Conservation (phyloP, 1,284 basidiomycete genomes). For the Pseudozyma thailandica region DNA sequence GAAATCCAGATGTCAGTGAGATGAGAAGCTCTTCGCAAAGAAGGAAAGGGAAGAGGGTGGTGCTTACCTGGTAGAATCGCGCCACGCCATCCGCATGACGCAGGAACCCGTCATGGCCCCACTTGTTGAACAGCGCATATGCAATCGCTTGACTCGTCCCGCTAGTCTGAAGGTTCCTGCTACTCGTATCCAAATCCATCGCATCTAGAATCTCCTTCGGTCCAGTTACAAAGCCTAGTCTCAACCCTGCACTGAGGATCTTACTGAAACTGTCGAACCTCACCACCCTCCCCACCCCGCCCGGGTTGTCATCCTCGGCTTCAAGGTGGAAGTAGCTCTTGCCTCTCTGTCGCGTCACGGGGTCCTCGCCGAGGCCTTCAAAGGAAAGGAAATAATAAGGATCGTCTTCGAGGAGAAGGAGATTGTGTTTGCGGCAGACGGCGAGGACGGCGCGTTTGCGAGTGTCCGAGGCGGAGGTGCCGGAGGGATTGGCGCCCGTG, state of each 20-base stretch:
- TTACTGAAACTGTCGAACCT: slow-evolving; percentile 75
- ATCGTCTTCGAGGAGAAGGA: slow-evolving; percentile 60
- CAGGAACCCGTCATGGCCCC: slow-evolving; percentile 78
- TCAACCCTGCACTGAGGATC: slow-evolving; percentile 68
- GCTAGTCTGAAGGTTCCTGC: slow-evolving; percentile 80
- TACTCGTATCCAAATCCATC: slow-evolving; percentile 78
- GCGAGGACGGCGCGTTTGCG: slow-evolving; percentile 81
- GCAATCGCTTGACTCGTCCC: slow-evolving; percentile 82
- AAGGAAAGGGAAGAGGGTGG: background rate
- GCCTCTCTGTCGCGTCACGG: slow-evolving; percentile 44
- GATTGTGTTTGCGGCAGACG: slow-evolving; percentile 69
- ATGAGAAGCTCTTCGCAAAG: background rate
- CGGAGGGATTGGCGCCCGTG: slow-evolving; percentile 67
- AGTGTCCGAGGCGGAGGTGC: slow-evolving; percentile 69
- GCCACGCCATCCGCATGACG: slow-evolving; percentile 78
- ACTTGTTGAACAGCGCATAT: slow-evolving; percentile 77
- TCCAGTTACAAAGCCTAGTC: slow-evolving; percentile 82
- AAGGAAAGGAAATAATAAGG: slow-evolving; percentile 64
- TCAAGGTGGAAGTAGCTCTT: slow-evolving; percentile 64
- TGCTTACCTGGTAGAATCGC: slow-evolving; percentile 76
- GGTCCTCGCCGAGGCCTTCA: slow-evolving; percentile 51
- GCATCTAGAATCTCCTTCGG: slow-evolving; percentile 78
- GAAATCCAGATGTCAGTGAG: slow-evolving; percentile 1
- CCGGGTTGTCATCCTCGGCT: slow-evolving; percentile 28
- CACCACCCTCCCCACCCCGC: slow-evolving; percentile 59